Evolutionary conservation across 2,329 filamentous ascomycete species (phyloP).

Genomic region (Aspergillus novoparasiticus): DNA sequence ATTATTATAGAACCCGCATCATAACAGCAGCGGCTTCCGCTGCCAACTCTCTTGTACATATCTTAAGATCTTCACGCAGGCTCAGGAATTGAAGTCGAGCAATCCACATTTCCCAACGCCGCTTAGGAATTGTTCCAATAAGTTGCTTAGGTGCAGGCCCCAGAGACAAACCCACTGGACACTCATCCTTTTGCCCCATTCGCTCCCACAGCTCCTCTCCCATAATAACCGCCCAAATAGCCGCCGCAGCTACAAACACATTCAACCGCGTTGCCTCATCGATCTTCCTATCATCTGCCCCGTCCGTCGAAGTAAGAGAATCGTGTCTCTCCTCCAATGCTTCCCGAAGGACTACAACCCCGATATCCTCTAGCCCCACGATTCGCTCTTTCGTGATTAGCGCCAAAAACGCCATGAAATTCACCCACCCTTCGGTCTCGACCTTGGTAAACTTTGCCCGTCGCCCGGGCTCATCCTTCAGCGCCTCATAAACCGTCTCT

Average conservation of each 20-base stretch:
- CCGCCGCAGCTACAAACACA: conserved; percentile 15
- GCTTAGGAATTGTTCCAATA: conserved; percentile 8
- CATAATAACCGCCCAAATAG: conserved; percentile 24
- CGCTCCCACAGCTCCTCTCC: conserved; percentile 24
- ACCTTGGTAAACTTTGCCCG: conserved; percentile 1
- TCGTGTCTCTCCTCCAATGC: conserved; percentile 17
- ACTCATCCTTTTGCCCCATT: conserved; percentile 5
- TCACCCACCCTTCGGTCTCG: conserved; percentile 11
- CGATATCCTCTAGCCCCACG: conserved; percentile 9
- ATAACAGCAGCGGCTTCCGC: conserved; percentile 26
- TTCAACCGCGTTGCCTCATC: conserved; percentile 6
- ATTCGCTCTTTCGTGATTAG: conserved; percentile 7
- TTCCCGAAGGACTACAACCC: neutral
- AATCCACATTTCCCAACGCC: conserved; percentile 22
- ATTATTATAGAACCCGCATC: conserved; percentile 16
- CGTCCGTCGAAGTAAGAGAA: neutral
- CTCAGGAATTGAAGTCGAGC: conserved; percentile 21
- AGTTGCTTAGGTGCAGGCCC: neutral
- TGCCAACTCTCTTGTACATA: conserved; percentile 21
- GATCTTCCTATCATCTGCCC: neutral
- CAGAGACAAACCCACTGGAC: conserved; percentile 5
- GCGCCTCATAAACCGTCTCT: neutral
- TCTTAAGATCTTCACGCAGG: conserved; percentile 18
- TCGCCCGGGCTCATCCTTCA: conserved; percentile 11
- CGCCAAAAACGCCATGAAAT: conserved; percentile 16